These are phyloP conservation scores for Nemophila menziesii DNA, from an alignment of 257 asterid species.

Conservation along the genomic window DNA sequence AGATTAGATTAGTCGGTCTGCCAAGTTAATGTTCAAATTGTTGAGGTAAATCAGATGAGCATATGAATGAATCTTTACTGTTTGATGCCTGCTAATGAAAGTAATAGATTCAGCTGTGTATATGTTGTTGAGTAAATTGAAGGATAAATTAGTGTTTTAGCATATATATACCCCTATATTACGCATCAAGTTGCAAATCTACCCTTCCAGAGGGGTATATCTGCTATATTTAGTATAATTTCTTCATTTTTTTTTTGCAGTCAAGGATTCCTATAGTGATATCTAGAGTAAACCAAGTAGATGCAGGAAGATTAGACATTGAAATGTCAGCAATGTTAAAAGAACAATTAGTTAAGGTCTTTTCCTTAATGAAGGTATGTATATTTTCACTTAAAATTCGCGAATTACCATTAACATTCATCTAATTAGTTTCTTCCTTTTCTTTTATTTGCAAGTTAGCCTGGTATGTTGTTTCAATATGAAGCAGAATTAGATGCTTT, in stretches of 20 bases:
- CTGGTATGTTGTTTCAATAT: constrained; percentile 93
- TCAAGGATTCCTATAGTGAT: constrained; percentile 58
- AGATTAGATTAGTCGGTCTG: too few relatives aligned
- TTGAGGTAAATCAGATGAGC: too few relatives aligned
- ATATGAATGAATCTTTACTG: too few relatives aligned
- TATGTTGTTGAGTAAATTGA: too few relatives aligned
- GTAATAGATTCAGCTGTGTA: too few relatives aligned
- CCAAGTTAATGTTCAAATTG: too few relatives aligned
- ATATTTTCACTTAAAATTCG: constrained; percentile 12
- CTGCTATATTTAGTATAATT: too few relatives aligned
- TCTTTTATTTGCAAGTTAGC: constrained; percentile 63
- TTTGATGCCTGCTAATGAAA: too few relatives aligned
- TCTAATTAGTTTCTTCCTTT: constrained; percentile 35
- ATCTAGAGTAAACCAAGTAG: constrained; percentile 86
- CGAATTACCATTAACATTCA: constrained; percentile 13
- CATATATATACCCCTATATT: too few relatives aligned
- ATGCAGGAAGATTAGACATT: constrained; percentile 81
- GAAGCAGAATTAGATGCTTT: constrained; percentile 95
- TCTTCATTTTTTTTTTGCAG: constrained; percentile 46
- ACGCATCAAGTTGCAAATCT: too few relatives aligned
- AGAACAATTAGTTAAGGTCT: constrained; percentile 82
- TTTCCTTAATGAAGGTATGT: constrained; percentile 81
- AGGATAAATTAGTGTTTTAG: too few relatives aligned
- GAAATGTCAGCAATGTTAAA: constrained; percentile 98
- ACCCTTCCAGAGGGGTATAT: too few relatives aligned